A percentile compares a stretch with the other conserved stretches of the same genome.
Evolutionary conservation across 83 land plant species (phyloP).

Genomic region (Larix sibirica): DNA sequence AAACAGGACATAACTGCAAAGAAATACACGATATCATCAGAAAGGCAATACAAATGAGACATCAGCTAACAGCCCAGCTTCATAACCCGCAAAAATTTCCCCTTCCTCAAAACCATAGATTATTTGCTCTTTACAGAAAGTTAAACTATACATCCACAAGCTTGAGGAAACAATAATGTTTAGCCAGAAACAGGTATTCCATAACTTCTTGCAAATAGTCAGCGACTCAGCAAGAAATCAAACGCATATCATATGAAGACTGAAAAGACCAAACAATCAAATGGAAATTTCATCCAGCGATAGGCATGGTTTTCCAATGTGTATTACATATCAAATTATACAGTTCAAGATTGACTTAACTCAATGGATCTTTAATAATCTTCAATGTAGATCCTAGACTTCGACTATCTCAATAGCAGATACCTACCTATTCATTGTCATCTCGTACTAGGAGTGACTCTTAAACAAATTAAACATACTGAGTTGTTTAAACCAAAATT

Average conservation of each 20-base stretch:
- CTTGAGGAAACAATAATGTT: not conserved
- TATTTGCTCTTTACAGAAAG: not conserved
- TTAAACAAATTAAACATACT: too few species aligned
- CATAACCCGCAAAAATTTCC: not conserved
- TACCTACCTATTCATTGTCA: too few species aligned
- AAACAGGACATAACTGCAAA: slow-evolving; percentile 87
- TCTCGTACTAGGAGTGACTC: too few species aligned
- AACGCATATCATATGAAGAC: too few species aligned
- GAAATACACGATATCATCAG: not conserved
- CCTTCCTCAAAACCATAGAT: not conserved
- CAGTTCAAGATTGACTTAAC: not conserved
- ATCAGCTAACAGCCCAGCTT: not conserved
- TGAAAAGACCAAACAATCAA: not conserved
- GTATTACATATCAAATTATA: not conserved
- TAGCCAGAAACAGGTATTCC: not conserved
- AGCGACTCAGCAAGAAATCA: not conserved
- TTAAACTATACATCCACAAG: not conserved
- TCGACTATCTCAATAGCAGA: too few species aligned
- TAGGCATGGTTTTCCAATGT: not conserved
- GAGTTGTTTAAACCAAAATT: too few species aligned
- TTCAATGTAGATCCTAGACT: not conserved
- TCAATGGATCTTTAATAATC: not conserved
- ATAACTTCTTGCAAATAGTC: not conserved
- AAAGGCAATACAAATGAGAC: not conserved
- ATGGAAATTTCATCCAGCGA: not conserved